A percentile compares a stretch with the other conserved stretches of the same genome.
Conservation (phyloP, 176 grass and related monocot genomes). For the Neostapfia colusana region DNA sequence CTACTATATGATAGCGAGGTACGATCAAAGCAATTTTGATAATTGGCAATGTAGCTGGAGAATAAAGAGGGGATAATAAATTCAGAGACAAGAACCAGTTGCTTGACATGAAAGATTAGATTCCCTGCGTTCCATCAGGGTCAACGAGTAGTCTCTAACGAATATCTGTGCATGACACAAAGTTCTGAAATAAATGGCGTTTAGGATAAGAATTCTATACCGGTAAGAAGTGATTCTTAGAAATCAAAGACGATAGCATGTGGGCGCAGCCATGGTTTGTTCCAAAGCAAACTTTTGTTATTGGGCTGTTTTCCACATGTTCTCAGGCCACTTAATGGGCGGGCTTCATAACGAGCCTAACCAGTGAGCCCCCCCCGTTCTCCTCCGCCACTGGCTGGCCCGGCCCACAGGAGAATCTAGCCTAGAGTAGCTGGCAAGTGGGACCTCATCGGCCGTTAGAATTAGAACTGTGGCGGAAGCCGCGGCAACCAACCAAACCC, state of each 20-base stretch:
- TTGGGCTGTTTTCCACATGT: neutral
- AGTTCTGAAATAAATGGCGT: no score
- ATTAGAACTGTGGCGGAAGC: slow-evolving; percentile 46
- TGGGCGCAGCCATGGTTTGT: no score
- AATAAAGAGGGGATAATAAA: neutral
- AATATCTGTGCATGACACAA: neutral
- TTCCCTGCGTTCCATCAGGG: no score
- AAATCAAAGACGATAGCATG: no score
- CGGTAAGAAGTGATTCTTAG: no score
- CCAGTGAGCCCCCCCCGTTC: no score
- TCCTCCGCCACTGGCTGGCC: neutral
- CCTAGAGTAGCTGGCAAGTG: neutral
- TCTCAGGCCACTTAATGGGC: neutral
- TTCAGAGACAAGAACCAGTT: no score
- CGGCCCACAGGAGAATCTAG: neutral
- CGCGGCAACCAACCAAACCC: slow-evolving; percentile 69
- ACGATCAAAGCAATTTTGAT: slow-evolving; percentile 28
- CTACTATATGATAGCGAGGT: neutral
- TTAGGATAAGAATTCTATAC: no score
- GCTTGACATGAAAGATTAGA: no score
- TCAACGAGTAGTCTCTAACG: neutral
- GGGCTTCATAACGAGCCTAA: neutral
- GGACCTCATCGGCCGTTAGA: slow-evolving; percentile 13
- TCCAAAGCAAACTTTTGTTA: neutral
- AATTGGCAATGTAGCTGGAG: neutral